Base-by-base conservation (phyloP, 1,284 basidiomycete species). In the Malassezia caprae region DNA sequence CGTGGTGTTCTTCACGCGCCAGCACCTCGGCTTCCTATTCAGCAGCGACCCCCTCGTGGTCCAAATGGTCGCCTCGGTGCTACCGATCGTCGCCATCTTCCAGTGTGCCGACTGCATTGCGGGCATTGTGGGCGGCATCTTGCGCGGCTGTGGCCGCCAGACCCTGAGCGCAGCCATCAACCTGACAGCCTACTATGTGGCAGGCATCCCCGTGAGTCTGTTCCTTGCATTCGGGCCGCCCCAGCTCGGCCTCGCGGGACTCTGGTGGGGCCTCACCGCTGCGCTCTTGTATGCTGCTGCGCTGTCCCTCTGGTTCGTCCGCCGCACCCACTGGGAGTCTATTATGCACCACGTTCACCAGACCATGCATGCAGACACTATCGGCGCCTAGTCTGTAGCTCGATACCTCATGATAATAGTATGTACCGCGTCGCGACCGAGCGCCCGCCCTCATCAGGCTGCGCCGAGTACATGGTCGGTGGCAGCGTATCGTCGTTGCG, bases 11-110 rank as follows among this genome's bases (percentile, higher is more conserved):
- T 72, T 80, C 12, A 88, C 88, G 79, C 79, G 86, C 6, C 75
- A 82, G 31, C 77, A 78, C 4, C 90, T 87, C 86, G 88, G 81
- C 3, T 83, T 84, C 67, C 75, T 91, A 23, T 94, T 93, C 79
- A 93, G 90, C 67, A 78, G 83, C 51, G 89, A 93, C 75, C 79
- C 82, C 82, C 83, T 76, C 63, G 85, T 88, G 5, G 79, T 84
- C 28, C 53, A 61, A 4, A 77, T 87, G 13, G 86, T 88, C 21
- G 82, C 86, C 4, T 75, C 78, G 0, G 84, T 90, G 53, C 75
- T 91, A 39, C 86, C 88, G 0, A 67, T 86, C n/a, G 76, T 76
- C 46, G 78, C 79, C 4, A 83, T 86, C 8, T 79, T 88, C 31
- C 68, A 70, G 53, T 80, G 88, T 2, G 56, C 84, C 56, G 89